A percentile compares a stretch with the other conserved stretches of the same genome.
Conservation (phyloP, 2,329 filamentous ascomycete species). For the Ramularia collo-cygni region DNA sequence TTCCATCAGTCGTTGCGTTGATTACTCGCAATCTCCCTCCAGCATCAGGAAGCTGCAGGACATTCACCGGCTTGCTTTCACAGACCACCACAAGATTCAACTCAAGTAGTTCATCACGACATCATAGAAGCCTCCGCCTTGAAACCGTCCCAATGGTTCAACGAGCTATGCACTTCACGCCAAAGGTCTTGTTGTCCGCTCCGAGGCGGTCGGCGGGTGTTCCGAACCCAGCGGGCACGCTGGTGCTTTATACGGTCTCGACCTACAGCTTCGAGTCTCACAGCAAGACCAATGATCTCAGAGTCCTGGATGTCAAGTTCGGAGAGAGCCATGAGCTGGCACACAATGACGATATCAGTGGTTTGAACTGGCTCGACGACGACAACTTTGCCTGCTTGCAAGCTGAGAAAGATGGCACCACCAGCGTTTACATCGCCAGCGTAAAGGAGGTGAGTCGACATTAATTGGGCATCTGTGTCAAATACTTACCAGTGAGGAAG, state of each 20-base stretch:
- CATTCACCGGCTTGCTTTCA: too few relatives aligned
- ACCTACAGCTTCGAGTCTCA: slow-evolving; percentile 77
- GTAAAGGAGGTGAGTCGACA: slow-evolving; percentile 10
- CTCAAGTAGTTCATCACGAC: too few relatives aligned
- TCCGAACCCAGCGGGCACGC: slow-evolving; percentile 61
- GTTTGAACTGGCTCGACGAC: slow-evolving; percentile 70
- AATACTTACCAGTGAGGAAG: neutral
- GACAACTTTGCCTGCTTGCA: slow-evolving; percentile 52
- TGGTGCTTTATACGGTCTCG: slow-evolving; percentile 61
- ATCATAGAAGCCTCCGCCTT: too few relatives aligned
- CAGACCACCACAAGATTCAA: too few relatives aligned
- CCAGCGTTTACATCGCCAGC: slow-evolving; percentile 23
- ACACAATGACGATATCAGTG: slow-evolving; percentile 57
- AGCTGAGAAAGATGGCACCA: slow-evolving; percentile 36
- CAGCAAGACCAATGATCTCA: slow-evolving; percentile 59
- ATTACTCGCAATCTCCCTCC: too few relatives aligned
- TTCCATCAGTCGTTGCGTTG: too few relatives aligned
- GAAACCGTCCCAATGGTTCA: slow-evolving; percentile 53
- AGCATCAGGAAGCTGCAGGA: too few relatives aligned
- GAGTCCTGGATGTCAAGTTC: slow-evolving; percentile 61
- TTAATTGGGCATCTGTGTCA: neutral
- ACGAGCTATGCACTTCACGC: slow-evolving; percentile 64
- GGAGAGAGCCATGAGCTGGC: slow-evolving; percentile 61
- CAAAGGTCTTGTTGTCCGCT: slow-evolving; percentile 68
- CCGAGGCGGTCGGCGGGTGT: slow-evolving; percentile 63